Evolutionary conservation across 1,284 basidiomycete species (phyloP), one percentile per base, ranked within the genome.

Genomic region (Cutaneotrichosporon arboriforme): DNA sequence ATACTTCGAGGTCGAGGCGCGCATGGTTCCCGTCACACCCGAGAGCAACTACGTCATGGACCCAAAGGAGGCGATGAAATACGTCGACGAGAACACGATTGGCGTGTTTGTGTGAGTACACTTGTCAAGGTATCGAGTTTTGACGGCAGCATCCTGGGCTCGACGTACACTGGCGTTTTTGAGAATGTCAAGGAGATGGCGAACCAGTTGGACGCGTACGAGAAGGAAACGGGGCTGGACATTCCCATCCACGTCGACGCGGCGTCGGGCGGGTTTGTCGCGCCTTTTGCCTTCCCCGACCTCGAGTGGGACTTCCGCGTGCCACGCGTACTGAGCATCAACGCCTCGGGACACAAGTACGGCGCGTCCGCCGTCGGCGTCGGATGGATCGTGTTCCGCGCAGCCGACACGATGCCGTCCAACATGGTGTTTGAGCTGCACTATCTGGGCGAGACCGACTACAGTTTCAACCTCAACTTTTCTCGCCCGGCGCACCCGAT

Each of bases 401-500:
- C 84, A 64, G 83, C 85, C 72, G 76, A 81, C 43, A 81, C 81
- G 69, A 81, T 92, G 14, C 88, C 88, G 2, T 88, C 90, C 69
- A 88, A 91, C 58, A 82, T 93, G 58, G 87, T 96, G 61, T 97
- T 97, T 68, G 92, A 97, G 74, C 81, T 97, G 18, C 90, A 93
- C 72, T 91, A 89, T 70, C 66, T 73, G 15, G 72, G 72, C 31
- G 64, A 71, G 62, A 78, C 81, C 52, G 81, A 84, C 63, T 83
- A 83, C 66, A 79, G 85, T 0, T 97, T 93, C 79, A 93, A 90
- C 21, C 81, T 97, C 67, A 97, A 97, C 79, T 97, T 97, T 73
- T 90, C 88, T 40, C 84, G 92, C 9, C 90, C 72, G 1, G 67
- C 21, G 83, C 88, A 38, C 89, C 92, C 10, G 3, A 87, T 97